phyloP scores from a whole-genome alignment of 179 eudicot genomes.

The Patellifolia procumbens region DNA sequence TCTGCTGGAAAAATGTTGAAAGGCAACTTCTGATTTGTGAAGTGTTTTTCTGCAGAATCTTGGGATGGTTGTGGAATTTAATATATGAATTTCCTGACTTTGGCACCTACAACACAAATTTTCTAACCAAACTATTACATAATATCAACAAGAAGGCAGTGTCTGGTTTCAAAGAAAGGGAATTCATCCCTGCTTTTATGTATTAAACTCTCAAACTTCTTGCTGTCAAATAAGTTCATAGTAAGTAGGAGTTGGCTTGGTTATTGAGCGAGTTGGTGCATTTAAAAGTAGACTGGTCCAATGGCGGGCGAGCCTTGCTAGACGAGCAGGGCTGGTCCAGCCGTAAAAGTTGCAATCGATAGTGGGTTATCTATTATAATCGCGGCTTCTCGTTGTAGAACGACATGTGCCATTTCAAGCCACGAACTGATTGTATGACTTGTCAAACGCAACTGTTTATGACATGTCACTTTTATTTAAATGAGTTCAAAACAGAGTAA shows the following conservation, averaged over 20 bases:
- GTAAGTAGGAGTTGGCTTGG: neutral
- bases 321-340: too few species aligned
- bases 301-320: too few species aligned
- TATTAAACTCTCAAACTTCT: neutral
- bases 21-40: neutral
- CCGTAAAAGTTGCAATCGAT: too few species aligned
- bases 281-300: too few species aligned
- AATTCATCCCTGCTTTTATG: neutral
- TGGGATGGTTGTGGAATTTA: slow-evolving; percentile 4
- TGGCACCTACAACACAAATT: neutral
- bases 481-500: too few species aligned
- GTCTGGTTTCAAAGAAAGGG: neutral
- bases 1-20: too few species aligned
- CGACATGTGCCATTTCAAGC: too few species aligned
- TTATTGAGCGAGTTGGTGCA: neutral
- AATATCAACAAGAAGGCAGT: neutral
- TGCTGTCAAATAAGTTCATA: neutral
- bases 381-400: too few species aligned
- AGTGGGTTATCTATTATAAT: too few species aligned
- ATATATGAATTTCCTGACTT: slow-evolving; percentile 1
- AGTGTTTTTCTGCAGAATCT: neutral
- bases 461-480: too few species aligned
- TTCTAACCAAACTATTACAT: slow-evolving; percentile 14
- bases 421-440: too few species aligned
- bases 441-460: too few species aligned